phyloP scores from a whole-genome alignment of 352 stramenopile species.

The Globisporangium middletonii region DNA sequence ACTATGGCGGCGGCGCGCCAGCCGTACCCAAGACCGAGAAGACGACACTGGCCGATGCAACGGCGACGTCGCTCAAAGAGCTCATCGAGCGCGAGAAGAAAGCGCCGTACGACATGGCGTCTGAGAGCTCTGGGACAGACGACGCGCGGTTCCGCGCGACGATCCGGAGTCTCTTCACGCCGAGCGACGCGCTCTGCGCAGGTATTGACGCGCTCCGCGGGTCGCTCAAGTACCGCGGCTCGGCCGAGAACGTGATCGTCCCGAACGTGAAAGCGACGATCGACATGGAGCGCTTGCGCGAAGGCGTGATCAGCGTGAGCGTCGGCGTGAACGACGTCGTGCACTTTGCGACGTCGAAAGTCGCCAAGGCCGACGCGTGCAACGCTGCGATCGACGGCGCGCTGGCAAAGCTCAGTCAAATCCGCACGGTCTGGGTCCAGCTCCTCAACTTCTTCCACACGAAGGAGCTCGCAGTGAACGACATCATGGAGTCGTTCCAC shows the following conservation, averaged over 20 bases:
- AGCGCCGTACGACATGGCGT: slow-evolving; percentile 39
- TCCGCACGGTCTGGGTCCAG: slow-evolving; percentile 52
- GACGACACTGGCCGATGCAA: neutral
- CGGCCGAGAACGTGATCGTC: slow-evolving; percentile 40
- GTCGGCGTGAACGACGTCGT: slow-evolving; percentile 67
- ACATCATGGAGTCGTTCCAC: slow-evolving; percentile 54
- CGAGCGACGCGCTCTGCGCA: slow-evolving; percentile 48
- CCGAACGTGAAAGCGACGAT: slow-evolving; percentile 69
- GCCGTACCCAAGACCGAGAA: slow-evolving; percentile 21
- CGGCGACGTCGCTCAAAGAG: neutral
- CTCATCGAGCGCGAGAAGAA: slow-evolving; percentile 29
- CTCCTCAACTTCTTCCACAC: slow-evolving; percentile 69
- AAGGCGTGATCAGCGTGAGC: slow-evolving; percentile 49
- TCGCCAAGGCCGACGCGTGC: slow-evolving; percentile 54
- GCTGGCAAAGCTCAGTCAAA: slow-evolving; percentile 41
- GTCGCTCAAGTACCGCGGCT: slow-evolving; percentile 55
- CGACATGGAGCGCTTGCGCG: slow-evolving; percentile 48
- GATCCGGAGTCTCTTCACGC: slow-evolving; percentile 75
- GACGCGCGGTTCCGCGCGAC: slow-evolving; percentile 58
- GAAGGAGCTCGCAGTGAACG: slow-evolving; percentile 41
- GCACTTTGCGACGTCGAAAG: slow-evolving; percentile 28
- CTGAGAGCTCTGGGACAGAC: slow-evolving; percentile 32
- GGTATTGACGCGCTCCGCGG: slow-evolving; percentile 48
- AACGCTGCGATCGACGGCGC: slow-evolving; percentile 57
- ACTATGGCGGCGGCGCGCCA: slow-evolving; percentile 23